These are phyloP conservation scores for Penicillium sp. DNA, from an alignment of 2,329 filamentous ascomycete genomes.

Conservation along the genomic window DNA sequence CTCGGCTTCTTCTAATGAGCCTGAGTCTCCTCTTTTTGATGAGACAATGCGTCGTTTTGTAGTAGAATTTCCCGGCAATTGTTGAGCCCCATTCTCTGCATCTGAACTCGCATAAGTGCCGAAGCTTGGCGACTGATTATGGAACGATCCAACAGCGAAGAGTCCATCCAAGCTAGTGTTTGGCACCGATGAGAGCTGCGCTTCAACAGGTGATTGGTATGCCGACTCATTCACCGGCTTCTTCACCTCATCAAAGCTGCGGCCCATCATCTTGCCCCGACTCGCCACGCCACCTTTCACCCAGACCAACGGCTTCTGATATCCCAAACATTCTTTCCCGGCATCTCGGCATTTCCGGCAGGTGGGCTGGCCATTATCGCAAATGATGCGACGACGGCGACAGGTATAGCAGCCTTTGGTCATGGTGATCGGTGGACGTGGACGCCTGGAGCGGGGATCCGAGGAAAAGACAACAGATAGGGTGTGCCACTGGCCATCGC, in stretches of 20 bases:
- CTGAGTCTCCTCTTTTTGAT: constrained; percentile 2
- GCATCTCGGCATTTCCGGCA: constrained; percentile 41
- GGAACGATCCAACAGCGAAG: constrained; percentile 10
- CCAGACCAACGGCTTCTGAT: constrained; percentile 41
- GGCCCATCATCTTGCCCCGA: constrained; percentile 49
- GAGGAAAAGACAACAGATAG: constrained; percentile 9
- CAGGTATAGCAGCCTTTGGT: constrained; percentile 43
- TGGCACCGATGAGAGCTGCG: not conserved
- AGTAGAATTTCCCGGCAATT: not conserved
- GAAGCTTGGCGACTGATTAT: constrained; percentile 16
- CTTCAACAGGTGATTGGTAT: not conserved
- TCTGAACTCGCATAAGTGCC: constrained; percentile 15
- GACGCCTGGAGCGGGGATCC: constrained; percentile 8
- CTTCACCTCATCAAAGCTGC: constrained; percentile 43
- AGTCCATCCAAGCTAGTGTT: constrained; percentile 5
- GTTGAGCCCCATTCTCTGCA: constrained; percentile 12
- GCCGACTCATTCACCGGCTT: constrained; percentile 8
- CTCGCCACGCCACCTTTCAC: constrained; percentile 42
- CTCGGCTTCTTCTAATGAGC: constrained; percentile 4
- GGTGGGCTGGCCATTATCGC: constrained; percentile 40
- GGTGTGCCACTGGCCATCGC: constrained; percentile 22
- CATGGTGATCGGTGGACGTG: constrained; percentile 24
- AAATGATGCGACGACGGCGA: constrained; percentile 41
- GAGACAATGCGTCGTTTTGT: not conserved
- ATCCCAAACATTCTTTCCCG: constrained; percentile 42